Percentiles rank a stretch among this genome's conserved stretches.
Evolutionary conservation across 2,329 filamentous ascomycete genomes (phyloP).

Genomic region (Akanthomyces uredinophilus): DNA sequence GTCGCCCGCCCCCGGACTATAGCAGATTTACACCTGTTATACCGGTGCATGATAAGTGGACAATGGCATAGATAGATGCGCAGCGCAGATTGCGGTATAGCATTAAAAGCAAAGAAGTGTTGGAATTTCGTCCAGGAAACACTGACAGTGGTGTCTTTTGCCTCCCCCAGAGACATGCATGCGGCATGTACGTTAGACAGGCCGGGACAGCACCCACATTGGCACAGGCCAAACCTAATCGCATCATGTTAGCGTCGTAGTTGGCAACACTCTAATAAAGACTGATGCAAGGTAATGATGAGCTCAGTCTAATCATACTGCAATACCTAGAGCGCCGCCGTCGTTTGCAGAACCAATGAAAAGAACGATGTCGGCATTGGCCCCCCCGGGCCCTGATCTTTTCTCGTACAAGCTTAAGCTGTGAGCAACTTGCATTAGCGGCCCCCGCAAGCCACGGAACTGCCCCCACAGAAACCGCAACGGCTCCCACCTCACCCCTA

Average conservation of each 20-base stretch:
- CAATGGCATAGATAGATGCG: too few species aligned
- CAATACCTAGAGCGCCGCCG: background rate
- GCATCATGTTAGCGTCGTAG: too few species aligned
- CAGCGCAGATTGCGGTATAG: too few species aligned
- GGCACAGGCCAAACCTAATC: too few species aligned
- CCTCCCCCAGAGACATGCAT: too few species aligned
- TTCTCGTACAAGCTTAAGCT: background rate
- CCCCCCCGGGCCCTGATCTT: background rate
- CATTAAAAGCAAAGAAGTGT: too few species aligned
- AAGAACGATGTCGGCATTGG: background rate
- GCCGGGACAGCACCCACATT: too few species aligned
- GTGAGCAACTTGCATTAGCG: background rate
- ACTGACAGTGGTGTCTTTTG: too few species aligned
- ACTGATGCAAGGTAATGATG: too few species aligned
- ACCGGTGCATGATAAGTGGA: background rate
- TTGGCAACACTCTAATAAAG: too few species aligned
- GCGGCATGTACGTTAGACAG: too few species aligned
- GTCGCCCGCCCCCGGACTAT: background rate
- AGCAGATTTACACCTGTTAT: background rate
- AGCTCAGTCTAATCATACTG: background rate
- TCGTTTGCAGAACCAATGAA: background rate
- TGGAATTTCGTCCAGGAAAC: too few species aligned
- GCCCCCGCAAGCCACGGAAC: background rate
- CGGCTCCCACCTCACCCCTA: background rate
- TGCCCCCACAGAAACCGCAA: background rate